These are phyloP conservation scores for Myrica gale DNA, from an alignment of 306 rosid species.

Conservation along the genomic window DNA sequence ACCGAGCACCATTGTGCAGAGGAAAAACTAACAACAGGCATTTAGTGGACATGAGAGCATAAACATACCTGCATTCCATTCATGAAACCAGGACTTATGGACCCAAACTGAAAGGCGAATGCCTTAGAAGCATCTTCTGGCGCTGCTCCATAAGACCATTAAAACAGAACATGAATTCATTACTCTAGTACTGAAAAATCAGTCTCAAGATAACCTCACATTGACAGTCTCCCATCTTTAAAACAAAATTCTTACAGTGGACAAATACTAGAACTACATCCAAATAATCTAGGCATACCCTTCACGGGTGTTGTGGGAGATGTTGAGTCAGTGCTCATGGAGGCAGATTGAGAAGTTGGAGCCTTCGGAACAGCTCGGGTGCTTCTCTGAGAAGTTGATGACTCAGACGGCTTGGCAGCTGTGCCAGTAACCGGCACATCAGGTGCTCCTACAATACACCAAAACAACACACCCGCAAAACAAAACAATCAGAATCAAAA, in stretches of 20 bases:
- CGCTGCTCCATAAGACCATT: constrained; percentile 28
- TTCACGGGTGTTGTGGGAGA: constrained; percentile 49
- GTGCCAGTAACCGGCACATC: constrained; percentile 49
- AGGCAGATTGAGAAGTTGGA: constrained; percentile 62
- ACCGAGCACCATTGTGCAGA: background rate
- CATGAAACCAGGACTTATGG: too few species aligned
- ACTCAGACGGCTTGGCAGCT: constrained; percentile 56
- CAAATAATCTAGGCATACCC: constrained; percentile 42
- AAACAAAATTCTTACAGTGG: constrained; percentile 10
- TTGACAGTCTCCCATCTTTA: background rate
- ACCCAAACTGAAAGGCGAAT: constrained; percentile 79
- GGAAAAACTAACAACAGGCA: constrained; percentile 8
- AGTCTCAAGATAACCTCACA: background rate
- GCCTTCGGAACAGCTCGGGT: constrained; percentile 57
- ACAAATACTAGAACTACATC: constrained; percentile 11
- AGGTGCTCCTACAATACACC: constrained; percentile 44
- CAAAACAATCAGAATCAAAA: constrained; percentile 16
- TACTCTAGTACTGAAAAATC: constrained; percentile 17
- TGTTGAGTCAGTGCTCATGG: constrained; percentile 45
- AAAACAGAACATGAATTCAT: constrained; percentile 25
- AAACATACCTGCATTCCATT: constrained; percentile 65
- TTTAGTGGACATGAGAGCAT: constrained; percentile 13
- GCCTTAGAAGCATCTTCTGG: constrained; percentile 70
- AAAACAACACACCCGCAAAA: constrained; percentile 6
- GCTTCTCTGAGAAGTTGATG: constrained; percentile 54